Percentiles rank a stretch among this genome's conserved stretches.
phyloP scores from a whole-genome alignment of 805 yeast genomes.

The Myxozyma udenii region DNA sequence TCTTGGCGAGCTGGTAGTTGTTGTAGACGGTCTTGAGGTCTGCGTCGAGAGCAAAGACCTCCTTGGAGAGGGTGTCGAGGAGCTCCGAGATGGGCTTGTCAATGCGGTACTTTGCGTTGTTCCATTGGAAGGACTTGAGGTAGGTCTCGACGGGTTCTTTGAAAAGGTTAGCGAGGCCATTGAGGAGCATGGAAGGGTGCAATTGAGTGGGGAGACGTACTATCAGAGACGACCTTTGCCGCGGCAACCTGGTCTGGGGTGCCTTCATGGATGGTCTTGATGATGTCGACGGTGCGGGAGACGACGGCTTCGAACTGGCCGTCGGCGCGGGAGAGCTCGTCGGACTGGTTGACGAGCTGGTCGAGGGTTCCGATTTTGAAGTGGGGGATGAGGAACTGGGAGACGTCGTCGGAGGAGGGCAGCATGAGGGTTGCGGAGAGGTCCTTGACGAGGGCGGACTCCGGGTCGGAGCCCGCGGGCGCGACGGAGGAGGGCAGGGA shows the following conservation, averaged over 20 bases:
- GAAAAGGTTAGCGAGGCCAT: neutral
- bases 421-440: conserved; percentile 49
- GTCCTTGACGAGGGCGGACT: conserved; percentile 45
- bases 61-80: conserved; percentile 64
- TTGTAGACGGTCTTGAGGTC: conserved; percentile 79
- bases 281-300: conserved; percentile 71
- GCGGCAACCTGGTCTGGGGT: conserved; percentile 45
- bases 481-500: conserved; percentile 53
- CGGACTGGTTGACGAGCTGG: conserved; percentile 83
- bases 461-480: conserved; percentile 38
- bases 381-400: conserved; percentile 63
- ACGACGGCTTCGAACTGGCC: conserved; percentile 68
- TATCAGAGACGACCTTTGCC: conserved; percentile 52
- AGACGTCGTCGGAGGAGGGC: conserved; percentile 52
- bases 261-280: conserved; percentile 49
- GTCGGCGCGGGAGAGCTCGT: conserved; percentile 81
- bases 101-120: conserved; percentile 75
- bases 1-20: conserved; percentile 74
- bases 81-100: conserved; percentile 80
- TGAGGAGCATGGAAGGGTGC: neutral
- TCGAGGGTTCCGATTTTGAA: conserved; percentile 95
- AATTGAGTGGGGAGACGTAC: conserved; percentile 20
- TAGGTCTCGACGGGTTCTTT: conserved; percentile 55
- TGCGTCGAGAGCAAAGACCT: conserved; percentile 76
- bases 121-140: conserved; percentile 80